Evolutionary conservation across 768 basidiomycete genomes (phyloP).

Genomic region (Omphalotus guepiniiformis): DNA sequence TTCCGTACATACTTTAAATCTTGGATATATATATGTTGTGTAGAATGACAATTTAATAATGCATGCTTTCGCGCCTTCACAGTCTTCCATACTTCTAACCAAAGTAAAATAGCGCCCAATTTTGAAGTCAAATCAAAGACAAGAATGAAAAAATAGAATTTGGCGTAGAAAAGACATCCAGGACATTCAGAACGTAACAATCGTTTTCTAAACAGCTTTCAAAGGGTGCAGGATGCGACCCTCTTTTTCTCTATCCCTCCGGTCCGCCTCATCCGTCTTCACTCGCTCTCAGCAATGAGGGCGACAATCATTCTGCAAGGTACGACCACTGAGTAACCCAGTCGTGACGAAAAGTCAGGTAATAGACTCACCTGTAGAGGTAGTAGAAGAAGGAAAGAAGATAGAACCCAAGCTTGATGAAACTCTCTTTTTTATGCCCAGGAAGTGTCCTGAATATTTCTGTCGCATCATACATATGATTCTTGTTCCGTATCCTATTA

Average conservation of each 20-base stretch:
- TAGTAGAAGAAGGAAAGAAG: constrained; percentile 91
- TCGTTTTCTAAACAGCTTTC: too few species aligned
- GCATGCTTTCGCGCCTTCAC: too few species aligned
- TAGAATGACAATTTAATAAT: too few species aligned
- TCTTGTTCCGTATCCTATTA: constrained; percentile 80
- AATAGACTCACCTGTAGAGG: constrained; percentile 70
- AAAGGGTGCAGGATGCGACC: too few species aligned
- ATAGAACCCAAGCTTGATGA: constrained; percentile 93
- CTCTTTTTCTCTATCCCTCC: not conserved
- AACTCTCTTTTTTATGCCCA: constrained; percentile 94
- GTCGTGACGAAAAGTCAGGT: not conserved
- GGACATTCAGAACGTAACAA: not conserved
- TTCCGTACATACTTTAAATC: constrained; percentile 39
- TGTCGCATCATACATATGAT: constrained; percentile 99
- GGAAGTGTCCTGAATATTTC: constrained; percentile 96
- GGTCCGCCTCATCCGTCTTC: constrained; percentile 6
- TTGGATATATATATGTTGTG: not conserved
- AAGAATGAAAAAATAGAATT: not conserved
- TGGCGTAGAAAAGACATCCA: not conserved
- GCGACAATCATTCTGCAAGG: constrained; percentile 75
- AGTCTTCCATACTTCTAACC: not conserved
- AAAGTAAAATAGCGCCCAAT: not conserved
- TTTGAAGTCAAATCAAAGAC: too few species aligned
- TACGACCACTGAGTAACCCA: not conserved
- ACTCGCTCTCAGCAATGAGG: constrained; percentile 77